Conservation (phyloP, 1,139 yeast species). For the Pichia sp. region DNA sequence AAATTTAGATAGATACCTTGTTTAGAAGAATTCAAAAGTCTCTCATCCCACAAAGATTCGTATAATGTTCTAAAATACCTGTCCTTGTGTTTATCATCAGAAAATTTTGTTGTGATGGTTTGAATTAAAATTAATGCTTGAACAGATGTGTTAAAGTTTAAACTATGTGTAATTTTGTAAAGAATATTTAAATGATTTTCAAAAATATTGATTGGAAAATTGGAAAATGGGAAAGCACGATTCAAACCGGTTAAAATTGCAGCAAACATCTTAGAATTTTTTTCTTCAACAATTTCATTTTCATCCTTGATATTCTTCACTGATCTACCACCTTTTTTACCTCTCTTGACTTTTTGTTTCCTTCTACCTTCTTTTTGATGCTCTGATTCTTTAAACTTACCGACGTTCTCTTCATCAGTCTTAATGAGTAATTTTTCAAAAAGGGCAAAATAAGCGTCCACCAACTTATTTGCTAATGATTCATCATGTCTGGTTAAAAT, state of each 20-base stretch:
- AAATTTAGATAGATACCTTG: constrained; percentile 68
- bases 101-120: constrained; percentile 56
- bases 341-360: constrained; percentile 48
- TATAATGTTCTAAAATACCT: constrained; percentile 85
- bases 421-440: constrained; percentile 79
- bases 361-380: constrained; percentile 38
- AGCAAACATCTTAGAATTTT: constrained; percentile 76
- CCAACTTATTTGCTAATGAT: constrained; percentile 71
- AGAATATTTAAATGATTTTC: constrained; percentile 76
- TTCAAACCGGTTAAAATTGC: constrained; percentile 93
- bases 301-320: constrained; percentile 64
- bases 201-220: constrained; percentile 66
- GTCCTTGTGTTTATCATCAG: constrained; percentile 38
- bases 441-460: constrained; percentile 78
- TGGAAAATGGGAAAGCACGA: constrained; percentile 92
- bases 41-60: constrained; percentile 81
- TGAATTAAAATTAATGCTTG: constrained; percentile 85
- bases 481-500: constrained; percentile 74
- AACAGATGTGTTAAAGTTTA: constrained; percentile 89
- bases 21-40: constrained; percentile 78
- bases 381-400: constrained; percentile 32
- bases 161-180: constrained; percentile 86
- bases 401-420: constrained; percentile 48
- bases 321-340: constrained; percentile 79
- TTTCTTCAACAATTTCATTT: constrained; percentile 72